Evolutionary conservation across 768 basidiomycete species (phyloP).

Genomic region (Termitomyces sp.): DNA sequence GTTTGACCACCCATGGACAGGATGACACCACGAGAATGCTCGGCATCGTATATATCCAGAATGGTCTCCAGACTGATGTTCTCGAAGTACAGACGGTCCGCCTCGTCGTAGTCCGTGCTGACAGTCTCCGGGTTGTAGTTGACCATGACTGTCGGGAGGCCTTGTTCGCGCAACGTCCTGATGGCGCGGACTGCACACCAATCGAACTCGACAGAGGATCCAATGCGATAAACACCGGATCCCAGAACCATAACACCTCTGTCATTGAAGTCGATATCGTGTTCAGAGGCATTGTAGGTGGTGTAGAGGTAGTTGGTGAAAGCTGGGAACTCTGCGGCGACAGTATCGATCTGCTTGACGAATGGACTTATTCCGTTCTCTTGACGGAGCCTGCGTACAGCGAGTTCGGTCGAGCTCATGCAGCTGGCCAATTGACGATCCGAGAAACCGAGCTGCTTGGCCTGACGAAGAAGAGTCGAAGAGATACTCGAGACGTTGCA

Average conservation of each 20-base stretch:
- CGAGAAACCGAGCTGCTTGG: conserved; percentile 96
- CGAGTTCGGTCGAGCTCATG: conserved; percentile 88
- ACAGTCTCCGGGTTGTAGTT: conserved; percentile 99
- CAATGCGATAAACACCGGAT: conserved; percentile 97
- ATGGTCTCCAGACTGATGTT: conserved; percentile 97
- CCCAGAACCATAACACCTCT: conserved; percentile 96
- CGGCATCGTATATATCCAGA: conserved; percentile 93
- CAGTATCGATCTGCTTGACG: conserved; percentile 98
- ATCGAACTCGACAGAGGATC: conserved; percentile 98
- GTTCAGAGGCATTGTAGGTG: conserved; percentile 95
- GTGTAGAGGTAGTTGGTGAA: conserved; percentile 99
- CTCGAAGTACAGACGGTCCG: conserved; percentile 97
- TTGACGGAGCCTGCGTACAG: conserved; percentile 85
- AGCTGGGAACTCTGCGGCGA: conserved; percentile 98
- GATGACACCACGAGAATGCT: conserved; percentile 87
- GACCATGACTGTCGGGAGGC: conserved; percentile 95
- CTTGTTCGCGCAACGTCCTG: conserved; percentile 91
- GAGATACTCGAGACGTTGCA: conserved; percentile 65
- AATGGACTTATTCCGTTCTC: conserved; percentile 83
- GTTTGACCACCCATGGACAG: conserved; percentile 98
- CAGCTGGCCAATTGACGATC: conserved; percentile 84
- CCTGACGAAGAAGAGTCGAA: conserved; percentile 60
- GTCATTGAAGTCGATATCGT: conserved; percentile 87
- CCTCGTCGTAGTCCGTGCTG: conserved; percentile 98
- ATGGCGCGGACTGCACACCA: conserved; percentile 99